phyloP scores from a whole-genome alignment of 2,329 filamentous ascomycete genomes.

The Talaromyces sp. region DNA sequence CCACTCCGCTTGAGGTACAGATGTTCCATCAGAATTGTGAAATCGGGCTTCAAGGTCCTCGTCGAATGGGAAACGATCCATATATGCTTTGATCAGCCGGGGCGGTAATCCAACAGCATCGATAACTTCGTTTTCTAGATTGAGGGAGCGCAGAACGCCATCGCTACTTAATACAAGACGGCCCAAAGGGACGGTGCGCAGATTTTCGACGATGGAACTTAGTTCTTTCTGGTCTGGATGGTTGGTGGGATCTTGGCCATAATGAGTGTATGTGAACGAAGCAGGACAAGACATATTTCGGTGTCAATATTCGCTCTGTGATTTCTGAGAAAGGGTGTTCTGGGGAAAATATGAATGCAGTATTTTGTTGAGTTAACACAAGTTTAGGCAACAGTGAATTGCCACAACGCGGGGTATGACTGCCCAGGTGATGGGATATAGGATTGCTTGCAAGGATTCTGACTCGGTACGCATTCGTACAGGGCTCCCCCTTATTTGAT shows the following conservation, averaged over 20 bases:
- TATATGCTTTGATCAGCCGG: slow-evolving; percentile 17
- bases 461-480: background rate
- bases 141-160: slow-evolving; percentile 19
- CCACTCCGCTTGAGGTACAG: slow-evolving; percentile 20
- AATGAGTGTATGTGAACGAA: slow-evolving; percentile 1
- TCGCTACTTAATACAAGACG: background rate
- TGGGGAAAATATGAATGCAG: background rate
- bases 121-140: slow-evolving; percentile 10
- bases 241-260: slow-evolving; percentile 18
- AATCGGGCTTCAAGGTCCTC: slow-evolving; percentile 16
- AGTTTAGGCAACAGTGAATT: background rate
- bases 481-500: background rate
- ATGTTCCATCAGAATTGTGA: slow-evolving; percentile 17
- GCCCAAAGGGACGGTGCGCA: background rate
- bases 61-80: slow-evolving; percentile 15
- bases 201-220: background rate
- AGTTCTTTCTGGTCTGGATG: slow-evolving; percentile 21
- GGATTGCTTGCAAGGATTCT: background rate
- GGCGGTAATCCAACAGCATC: slow-evolving; percentile 19
- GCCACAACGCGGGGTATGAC: background rate
- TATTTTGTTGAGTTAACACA: background rate
- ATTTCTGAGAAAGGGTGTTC: background rate
- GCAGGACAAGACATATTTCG: background rate
- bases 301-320: background rate
- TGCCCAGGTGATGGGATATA: too few relatives aligned